Conservation (phyloP, 306 rosid species). For the Castanea crenata region DNA sequence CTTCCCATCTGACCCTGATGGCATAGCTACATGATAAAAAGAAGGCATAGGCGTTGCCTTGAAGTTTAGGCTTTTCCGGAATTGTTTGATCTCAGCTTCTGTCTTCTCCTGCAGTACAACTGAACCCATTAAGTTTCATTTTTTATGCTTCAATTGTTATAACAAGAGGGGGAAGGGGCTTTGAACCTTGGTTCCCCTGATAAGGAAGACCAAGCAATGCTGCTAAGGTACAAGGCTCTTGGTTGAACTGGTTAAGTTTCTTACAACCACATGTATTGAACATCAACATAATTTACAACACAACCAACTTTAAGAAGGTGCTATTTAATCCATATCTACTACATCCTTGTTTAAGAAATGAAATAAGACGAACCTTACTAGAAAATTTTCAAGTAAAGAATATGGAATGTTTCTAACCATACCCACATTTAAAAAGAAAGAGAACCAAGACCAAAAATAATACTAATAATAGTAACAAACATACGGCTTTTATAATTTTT, state of each 20-base stretch:
- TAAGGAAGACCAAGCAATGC: too few species aligned
- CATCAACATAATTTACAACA: background rate
- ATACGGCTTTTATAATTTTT: background rate
- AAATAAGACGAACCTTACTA: background rate
- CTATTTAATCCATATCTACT: background rate
- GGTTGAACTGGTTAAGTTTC: conserved; percentile 4
- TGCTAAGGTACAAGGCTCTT: too few species aligned
- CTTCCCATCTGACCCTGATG: conserved; percentile 37
- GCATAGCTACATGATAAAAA: conserved; percentile 38
- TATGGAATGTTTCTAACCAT: background rate
- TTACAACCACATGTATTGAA: conserved; percentile 1
- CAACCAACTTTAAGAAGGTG: background rate
- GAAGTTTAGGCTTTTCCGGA: conserved; percentile 64
- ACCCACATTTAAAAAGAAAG: background rate
- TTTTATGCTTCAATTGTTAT: too few species aligned
- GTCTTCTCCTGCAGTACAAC: conserved; percentile 47
- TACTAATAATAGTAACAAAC: background rate
- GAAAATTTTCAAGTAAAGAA: background rate
- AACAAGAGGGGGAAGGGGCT: too few species aligned
- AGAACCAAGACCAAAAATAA: background rate
- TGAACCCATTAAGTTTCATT: conserved; percentile 18
- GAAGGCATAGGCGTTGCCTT: conserved; percentile 80
- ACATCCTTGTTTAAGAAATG: background rate
- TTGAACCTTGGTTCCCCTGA: too few species aligned
- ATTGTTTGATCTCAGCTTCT: conserved; percentile 59